Conservation (phyloP, 148 eudicot species). For the Oxyria digyna region DNA sequence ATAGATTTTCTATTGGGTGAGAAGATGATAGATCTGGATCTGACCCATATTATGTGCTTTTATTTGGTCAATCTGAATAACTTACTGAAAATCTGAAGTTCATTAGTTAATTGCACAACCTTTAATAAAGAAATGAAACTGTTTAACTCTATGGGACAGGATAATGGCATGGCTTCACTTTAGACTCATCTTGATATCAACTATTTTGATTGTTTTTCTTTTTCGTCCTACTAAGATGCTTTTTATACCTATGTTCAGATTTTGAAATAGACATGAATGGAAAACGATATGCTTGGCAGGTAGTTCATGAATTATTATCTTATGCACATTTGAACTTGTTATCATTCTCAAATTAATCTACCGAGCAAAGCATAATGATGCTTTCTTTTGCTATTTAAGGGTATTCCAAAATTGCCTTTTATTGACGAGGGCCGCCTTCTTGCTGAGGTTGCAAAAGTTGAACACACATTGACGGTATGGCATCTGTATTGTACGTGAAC, state of each 20-base stretch:
- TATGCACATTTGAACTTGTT: not conserved
- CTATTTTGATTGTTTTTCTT: not conserved
- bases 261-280: constrained; percentile 98
- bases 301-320: constrained; percentile 5
- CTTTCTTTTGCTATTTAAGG: constrained; percentile 25
- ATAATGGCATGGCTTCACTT: not conserved
- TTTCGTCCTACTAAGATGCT: not conserved
- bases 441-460: constrained; percentile 66
- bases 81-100: not conserved
- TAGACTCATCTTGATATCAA: not conserved
- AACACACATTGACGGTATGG: constrained; percentile 69
- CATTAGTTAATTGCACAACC: not conserved
- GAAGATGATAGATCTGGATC: not conserved
- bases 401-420: constrained; percentile 84
- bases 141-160: not conserved
- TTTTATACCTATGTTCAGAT: constrained; percentile 29
- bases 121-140: not conserved
- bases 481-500: not conserved
- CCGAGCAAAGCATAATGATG: not conserved
- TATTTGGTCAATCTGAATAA: not conserved
- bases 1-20: not conserved
- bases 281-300: constrained; percentile 96
- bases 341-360: not conserved
- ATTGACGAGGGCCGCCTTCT: constrained; percentile 90
- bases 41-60: not conserved